Evolutionary conservation across 495 filamentous ascomycete species (phyloP).

Genomic region (Penicillium paradoxum): DNA sequence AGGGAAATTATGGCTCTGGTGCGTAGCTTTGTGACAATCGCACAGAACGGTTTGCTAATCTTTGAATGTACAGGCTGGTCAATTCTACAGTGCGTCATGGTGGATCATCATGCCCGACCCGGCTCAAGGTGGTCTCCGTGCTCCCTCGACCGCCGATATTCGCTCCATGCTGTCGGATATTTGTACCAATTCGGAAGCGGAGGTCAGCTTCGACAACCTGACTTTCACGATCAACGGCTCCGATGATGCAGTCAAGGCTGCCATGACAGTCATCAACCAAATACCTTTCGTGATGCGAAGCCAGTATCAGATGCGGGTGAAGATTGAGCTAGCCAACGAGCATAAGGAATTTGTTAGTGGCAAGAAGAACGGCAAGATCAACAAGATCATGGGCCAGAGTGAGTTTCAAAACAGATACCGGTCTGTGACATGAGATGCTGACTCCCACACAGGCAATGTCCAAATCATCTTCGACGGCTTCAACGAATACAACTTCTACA

Average conservation of each 20-base stretch:
- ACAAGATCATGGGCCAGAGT: conserved; percentile 99
- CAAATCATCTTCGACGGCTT: conserved; percentile 99
- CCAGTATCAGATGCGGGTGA: conserved; percentile 89
- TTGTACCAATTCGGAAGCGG: conserved; percentile 90
- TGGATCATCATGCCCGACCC: conserved; percentile 78
- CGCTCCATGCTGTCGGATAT: conserved; percentile 91
- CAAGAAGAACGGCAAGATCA: conserved; percentile 99
- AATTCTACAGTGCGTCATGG: conserved; percentile 98
- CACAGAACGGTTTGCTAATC: conserved; percentile 17
- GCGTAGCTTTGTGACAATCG: conserved; percentile 23
- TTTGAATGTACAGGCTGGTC: conserved; percentile 61
- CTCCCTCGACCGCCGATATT: conserved; percentile 71
- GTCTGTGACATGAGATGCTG: background rate
- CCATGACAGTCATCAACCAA: conserved; percentile 86
- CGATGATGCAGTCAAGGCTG: conserved; percentile 91
- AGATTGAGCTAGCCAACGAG: conserved; percentile 97
- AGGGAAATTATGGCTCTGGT: conserved; percentile 91
- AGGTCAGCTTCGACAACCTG: conserved; percentile 88
- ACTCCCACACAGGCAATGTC: conserved; percentile 62
- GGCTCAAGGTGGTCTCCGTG: conserved; percentile 51
- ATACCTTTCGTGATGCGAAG: conserved; percentile 83
- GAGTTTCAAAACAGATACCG: conserved; percentile 20
- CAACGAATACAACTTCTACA: conserved; percentile 99
- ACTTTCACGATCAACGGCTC: conserved; percentile 92
- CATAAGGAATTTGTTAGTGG: conserved; percentile 99